Evolutionary conservation across 2,329 filamentous ascomycete genomes (phyloP).

Genomic region (Fusarium sp.): DNA sequence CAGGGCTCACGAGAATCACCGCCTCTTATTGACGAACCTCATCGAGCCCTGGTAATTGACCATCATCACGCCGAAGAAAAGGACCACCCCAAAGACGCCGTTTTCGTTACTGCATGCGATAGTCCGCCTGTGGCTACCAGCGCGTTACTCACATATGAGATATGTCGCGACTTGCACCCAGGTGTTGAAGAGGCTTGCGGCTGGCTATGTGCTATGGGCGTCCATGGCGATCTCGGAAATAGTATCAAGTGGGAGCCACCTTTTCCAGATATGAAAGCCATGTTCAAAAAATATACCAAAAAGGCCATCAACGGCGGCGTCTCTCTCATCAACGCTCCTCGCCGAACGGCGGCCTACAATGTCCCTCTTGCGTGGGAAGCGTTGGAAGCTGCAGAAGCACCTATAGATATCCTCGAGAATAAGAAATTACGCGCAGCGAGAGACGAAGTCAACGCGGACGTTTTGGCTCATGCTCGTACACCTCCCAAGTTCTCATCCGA

Average conservation of each 20-base stretch:
- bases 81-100: conserved; percentile 66
- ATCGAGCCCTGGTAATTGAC: conserved; percentile 71
- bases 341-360: conserved; percentile 70
- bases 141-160: conserved; percentile 71
- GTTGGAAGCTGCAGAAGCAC: conserved; percentile 62
- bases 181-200: conserved; percentile 62
- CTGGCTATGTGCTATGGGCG: conserved; percentile 74
- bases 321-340: conserved; percentile 72
- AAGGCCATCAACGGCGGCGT: conserved; percentile 73
- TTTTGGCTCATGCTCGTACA: conserved; percentile 70
- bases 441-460: conserved; percentile 69
- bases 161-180: conserved; percentile 68
- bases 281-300: conserved; percentile 71
- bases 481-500: conserved; percentile 73
- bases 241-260: conserved; percentile 73
- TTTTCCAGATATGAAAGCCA: conserved; percentile 73
- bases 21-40: conserved; percentile 62
- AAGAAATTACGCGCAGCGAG: conserved; percentile 64
- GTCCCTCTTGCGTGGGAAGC: conserved; percentile 71
- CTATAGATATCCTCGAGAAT: conserved; percentile 64
- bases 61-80: conserved; percentile 68
- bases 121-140: conserved; percentile 75
- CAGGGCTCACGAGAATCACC: conserved; percentile 70
- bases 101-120: conserved; percentile 71
- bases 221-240: conserved; percentile 74